Evolutionary conservation across 192 early-diverging fungal genomes (phyloP).

Genomic region (Spizellomyces punctatus): DNA sequence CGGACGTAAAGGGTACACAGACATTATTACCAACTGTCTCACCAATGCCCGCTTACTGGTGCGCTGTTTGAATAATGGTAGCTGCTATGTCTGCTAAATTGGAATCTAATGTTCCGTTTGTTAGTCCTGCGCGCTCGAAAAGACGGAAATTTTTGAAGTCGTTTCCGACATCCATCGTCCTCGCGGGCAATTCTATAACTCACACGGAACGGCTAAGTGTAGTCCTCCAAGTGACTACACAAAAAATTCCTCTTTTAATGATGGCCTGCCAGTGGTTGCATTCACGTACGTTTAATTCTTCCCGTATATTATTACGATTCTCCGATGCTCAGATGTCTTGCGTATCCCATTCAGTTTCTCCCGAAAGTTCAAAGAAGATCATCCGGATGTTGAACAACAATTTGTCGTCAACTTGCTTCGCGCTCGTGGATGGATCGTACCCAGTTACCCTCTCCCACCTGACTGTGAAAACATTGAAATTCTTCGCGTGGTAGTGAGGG

Average conservation of each 20-base stretch:
- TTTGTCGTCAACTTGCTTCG: not conserved
- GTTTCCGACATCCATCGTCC: not conserved
- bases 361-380: not conserved
- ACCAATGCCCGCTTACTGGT: not conserved
- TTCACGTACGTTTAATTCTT: too few relatives aligned
- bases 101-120: too few relatives aligned
- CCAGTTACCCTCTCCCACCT: slow-evolving; percentile 1
- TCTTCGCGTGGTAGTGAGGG: not conserved
- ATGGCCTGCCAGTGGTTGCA: not conserved
- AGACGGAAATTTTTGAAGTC: not conserved
- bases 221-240: not conserved
- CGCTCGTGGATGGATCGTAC: not conserved
- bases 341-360: not conserved
- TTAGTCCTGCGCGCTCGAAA: not conserved
- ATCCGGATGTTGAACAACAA: not conserved
- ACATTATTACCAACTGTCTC: slow-evolving; percentile 56
- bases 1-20: slow-evolving; percentile 65
- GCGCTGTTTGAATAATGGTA: not conserved
- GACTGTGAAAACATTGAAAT: not conserved
- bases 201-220: not conserved
- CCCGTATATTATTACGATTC: too few relatives aligned
- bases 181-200: not conserved
- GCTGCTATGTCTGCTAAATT: too few relatives aligned
- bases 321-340: too few relatives aligned
- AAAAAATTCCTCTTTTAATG: not conserved